Evolutionary conservation across 2,329 filamentous ascomycete species (phyloP).

Genomic region (Cladophialophora yegresii): DNA sequence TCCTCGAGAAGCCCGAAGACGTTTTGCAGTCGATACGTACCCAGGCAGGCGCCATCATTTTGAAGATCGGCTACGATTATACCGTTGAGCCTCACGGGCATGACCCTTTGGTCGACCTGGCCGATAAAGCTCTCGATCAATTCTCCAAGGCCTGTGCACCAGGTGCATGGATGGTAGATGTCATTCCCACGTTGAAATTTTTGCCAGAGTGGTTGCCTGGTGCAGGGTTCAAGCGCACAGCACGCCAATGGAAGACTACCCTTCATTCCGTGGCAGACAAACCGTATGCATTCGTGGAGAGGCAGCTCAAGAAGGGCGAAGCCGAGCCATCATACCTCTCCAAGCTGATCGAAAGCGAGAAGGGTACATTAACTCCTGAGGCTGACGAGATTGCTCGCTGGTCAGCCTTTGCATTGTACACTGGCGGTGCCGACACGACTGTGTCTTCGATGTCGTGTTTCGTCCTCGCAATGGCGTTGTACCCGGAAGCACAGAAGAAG

Average conservation of each 20-base stretch:
- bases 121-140: conserved; percentile 44
- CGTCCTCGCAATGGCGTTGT: conserved; percentile 56
- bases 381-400: conserved; percentile 47
- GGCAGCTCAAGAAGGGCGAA: conserved; percentile 43
- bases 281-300: conserved; percentile 50
- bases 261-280: conserved; percentile 42
- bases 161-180: conserved; percentile 51
- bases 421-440: conserved; percentile 49
- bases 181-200: conserved; percentile 48
- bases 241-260: conserved; percentile 42
- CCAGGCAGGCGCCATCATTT: conserved; percentile 46
- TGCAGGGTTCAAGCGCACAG: conserved; percentile 49
- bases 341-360: conserved; percentile 43
- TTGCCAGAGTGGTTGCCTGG: conserved; percentile 53
- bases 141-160: conserved; percentile 48
- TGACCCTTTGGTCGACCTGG: conserved; percentile 51
- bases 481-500: conserved; percentile 51
- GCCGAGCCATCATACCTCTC: conserved; percentile 47
- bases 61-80: conserved; percentile 54
- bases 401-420: conserved; percentile 48
- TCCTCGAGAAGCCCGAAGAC: conserved; percentile 45
- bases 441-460: conserved; percentile 49
- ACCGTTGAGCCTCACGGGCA: conserved; percentile 43
- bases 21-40: conserved; percentile 48
- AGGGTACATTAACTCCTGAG: conserved; percentile 38